Conservation (phyloP, 2,329 filamentous ascomycete species). For the Ramularia endophylla region DNA sequence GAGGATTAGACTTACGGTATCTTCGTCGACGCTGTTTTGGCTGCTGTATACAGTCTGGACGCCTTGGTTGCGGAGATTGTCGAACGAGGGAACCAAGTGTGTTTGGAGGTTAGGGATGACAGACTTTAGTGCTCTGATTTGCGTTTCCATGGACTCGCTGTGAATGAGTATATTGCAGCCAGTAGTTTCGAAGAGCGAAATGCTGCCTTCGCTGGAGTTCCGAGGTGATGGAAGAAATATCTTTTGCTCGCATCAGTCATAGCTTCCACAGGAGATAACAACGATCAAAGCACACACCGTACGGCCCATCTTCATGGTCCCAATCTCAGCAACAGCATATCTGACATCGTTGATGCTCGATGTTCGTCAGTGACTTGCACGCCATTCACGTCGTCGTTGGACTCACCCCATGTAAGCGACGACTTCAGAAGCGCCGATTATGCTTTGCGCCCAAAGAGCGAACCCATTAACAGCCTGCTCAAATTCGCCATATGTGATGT, state of each 20-base stretch:
- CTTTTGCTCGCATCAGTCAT: no score
- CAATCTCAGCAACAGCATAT: conserved; percentile 20
- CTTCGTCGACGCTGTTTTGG: no score
- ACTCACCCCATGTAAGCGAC: conserved; percentile 24
- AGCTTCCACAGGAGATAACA: no score
- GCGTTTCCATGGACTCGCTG: conserved; percentile 13
- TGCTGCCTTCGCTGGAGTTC: conserved; percentile 14
- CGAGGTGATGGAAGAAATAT: conserved; percentile 14
- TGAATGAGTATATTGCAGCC: conserved; percentile 14
- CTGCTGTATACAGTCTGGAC: conserved; percentile 4
- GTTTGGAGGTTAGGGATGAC: conserved; percentile 15
- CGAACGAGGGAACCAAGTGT: conserved; percentile 12
- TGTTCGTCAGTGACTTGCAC: no score
- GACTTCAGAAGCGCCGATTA: conserved; percentile 18
- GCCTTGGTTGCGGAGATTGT: conserved; percentile 12
- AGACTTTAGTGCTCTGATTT: conserved; percentile 15
- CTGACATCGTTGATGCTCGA: conserved; percentile 19
- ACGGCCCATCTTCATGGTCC: conserved; percentile 20
- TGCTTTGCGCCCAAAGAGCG: conserved; percentile 13
- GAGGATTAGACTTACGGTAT: conserved; percentile 12
- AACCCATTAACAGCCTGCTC: conserved; percentile 12
- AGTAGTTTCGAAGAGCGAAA: conserved; percentile 13
- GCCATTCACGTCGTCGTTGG: no score
- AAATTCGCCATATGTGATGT: conserved; percentile 14
- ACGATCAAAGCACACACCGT: no score